phyloP scores from a whole-genome alignment of 139 green algal species.

The Chlamydomonas schloesseri region DNA sequence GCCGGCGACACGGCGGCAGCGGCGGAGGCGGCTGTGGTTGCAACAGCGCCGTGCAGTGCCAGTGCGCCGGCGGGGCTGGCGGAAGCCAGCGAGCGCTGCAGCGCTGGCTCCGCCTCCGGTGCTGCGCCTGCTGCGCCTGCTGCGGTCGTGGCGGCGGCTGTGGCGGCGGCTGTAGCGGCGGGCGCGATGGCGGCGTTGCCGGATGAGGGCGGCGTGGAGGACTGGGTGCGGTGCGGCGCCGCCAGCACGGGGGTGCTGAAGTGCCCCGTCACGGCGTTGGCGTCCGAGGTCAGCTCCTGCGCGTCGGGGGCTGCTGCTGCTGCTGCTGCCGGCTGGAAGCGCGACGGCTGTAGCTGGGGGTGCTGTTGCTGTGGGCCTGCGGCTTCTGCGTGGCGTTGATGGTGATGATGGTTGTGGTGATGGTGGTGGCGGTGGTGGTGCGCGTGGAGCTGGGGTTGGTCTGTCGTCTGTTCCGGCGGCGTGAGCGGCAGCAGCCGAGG shows the following conservation, averaged over 20 bases:
- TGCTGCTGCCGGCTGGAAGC: too few relatives aligned
- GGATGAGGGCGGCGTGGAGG: neutral
- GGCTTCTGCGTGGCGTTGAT: neutral
- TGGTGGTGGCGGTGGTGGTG: too few relatives aligned
- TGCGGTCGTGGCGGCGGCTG: too few relatives aligned
- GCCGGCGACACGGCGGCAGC: neutral
- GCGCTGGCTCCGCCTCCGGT: neutral
- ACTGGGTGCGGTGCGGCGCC: slow-evolving; percentile 20
- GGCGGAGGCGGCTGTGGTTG: neutral
- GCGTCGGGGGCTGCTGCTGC: too few relatives aligned
- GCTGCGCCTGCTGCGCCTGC: too few relatives aligned
- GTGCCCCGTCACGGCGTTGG: slow-evolving; percentile 9
- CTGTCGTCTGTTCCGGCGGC: too few relatives aligned
- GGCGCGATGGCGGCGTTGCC: neutral
- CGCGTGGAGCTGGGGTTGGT: too few relatives aligned
- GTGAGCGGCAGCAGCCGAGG: too few relatives aligned
- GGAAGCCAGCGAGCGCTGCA: neutral
- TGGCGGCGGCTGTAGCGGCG: neutral
- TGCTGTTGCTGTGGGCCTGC: too few relatives aligned
- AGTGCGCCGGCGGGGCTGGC: neutral
- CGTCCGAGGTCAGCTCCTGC: neutral
- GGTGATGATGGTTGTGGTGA: too few relatives aligned
- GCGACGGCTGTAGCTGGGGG: too few relatives aligned
- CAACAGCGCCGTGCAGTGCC: too few relatives aligned
- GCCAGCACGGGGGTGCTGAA: slow-evolving; percentile 28